Base-by-base conservation (phyloP, 345 rosid species). In the Theobroma cacao region DNA sequence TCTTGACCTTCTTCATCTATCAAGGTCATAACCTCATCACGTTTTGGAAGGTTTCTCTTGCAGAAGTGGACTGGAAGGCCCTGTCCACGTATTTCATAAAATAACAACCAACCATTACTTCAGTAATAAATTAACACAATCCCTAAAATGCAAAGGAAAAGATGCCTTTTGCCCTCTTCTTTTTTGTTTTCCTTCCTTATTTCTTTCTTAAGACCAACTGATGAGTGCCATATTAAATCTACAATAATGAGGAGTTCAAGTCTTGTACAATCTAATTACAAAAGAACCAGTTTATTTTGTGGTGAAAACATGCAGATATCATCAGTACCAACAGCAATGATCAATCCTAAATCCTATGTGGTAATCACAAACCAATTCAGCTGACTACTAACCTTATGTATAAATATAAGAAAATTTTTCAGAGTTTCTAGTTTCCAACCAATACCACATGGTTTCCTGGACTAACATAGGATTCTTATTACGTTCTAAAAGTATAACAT, bases 11-110 rank as follows among this genome's bases (percentile, higher is more conserved):
- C 80, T 76, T 89, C 91, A 60, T 87, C 88, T 24, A 89, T 82
- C 80, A 85, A 66, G 48, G 88, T 85, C 17, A 91, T 61, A 6
- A 79, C 83, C 24, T 78, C 82, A 3, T 89, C 94, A 13, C 75
- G 56, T 70, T 78, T 87, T 3, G 91, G 85, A 76, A 93, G 88
- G 75, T 80, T 74, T 3, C 36, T 73, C 79, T 61, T 62, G 80
- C 94, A 89, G 85, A 93, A 93, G 18, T 83, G 75, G 34, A 52
- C 72, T 5, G 91, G 90, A 76, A 93, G 91, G 36, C 94, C 91
- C 94, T 85, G 80, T 67, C 41, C 33, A 48, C 15, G 7, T 47
- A 8, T 45, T 67, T 8, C 40, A 69, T n/a, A 30, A 60, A 15
- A 69, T 17, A 47, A 15, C 17, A 70, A 31, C 26, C 0, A 5